These are phyloP conservation scores for Magnaporthiopsis incrustans DNA, from an alignment of 2,329 filamentous ascomycete genomes.

Conservation along the genomic window DNA sequence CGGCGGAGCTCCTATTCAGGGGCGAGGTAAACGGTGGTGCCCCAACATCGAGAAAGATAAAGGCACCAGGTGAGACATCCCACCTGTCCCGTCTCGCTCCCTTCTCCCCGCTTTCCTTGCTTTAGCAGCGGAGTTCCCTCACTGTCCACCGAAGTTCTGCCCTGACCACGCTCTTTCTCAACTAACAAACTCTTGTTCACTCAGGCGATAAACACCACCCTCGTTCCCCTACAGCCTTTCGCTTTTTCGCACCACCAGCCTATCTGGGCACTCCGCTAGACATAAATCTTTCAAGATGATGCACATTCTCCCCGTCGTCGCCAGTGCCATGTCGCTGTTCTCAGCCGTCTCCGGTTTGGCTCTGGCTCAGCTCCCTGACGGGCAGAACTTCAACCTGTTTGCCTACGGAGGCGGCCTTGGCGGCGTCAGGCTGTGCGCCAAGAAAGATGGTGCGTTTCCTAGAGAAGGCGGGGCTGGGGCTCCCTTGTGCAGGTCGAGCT, in stretches of 20 bases:
- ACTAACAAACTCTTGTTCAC: background rate
- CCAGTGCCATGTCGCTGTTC: conserved; percentile 1
- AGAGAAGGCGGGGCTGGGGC: background rate
- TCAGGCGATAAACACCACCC: background rate
- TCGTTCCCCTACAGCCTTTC: background rate
- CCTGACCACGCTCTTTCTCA: background rate
- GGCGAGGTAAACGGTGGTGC: no score
- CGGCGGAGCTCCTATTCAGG: background rate
- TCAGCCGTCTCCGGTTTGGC: background rate
- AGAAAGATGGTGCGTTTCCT: background rate
- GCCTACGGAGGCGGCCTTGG: background rate
- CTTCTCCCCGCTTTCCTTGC: background rate
- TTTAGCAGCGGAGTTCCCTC: background rate
- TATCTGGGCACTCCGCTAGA: background rate
- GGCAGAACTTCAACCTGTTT: background rate
- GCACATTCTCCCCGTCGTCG: background rate
- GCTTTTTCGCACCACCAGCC: background rate
- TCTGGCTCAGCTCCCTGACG: background rate
- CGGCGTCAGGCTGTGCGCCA: background rate
- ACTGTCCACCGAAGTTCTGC: background rate
- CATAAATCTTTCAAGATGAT: background rate
- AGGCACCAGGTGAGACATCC: background rate
- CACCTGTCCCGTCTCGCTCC: background rate
- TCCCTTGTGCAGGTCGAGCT: background rate
- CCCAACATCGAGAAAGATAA: background rate